Conservation (phyloP, 1,139 yeast genomes). For the Pichia sp. region DNA sequence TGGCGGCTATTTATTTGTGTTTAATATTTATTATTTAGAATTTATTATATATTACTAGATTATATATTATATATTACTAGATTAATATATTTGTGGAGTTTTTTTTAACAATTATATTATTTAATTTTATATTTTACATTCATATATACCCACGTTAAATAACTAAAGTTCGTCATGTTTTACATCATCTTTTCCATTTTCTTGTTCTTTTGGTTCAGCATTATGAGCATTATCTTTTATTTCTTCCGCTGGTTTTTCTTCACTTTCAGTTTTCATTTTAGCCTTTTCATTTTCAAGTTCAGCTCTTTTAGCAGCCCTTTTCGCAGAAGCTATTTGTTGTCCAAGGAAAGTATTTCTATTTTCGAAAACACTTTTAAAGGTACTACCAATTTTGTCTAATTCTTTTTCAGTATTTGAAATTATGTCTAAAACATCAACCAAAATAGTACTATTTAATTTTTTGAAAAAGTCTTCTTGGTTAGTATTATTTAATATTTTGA, state of each 20-base stretch:
- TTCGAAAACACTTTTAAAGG: not conserved
- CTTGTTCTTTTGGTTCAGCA: not conserved
- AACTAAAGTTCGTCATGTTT: not conserved
- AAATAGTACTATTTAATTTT: not conserved
- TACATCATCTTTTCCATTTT: no score
- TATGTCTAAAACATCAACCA: not conserved
- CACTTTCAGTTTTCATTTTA: conserved; percentile 17
- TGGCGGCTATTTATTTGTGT: no score
- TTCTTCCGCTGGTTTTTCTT: conserved; percentile 7
- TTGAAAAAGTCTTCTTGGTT: not conserved
- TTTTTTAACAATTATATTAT: no score
- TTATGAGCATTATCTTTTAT: conserved; percentile 4
- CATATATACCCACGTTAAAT: no score
- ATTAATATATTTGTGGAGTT: no score
- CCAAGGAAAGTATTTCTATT: not conserved
- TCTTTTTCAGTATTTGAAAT: not conserved
- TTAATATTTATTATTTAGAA: no score
- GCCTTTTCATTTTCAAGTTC: conserved; percentile 26
- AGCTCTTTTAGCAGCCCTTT: conserved; percentile 12
- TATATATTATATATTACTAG: no score
- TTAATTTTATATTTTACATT: no score
- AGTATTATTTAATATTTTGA: not conserved
- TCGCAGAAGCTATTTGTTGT: not conserved
- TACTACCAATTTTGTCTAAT: not conserved
- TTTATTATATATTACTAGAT: no score